Base-by-base conservation (phyloP, 495 filamentous ascomycete species). In the Durotheca rogersii region DNA sequence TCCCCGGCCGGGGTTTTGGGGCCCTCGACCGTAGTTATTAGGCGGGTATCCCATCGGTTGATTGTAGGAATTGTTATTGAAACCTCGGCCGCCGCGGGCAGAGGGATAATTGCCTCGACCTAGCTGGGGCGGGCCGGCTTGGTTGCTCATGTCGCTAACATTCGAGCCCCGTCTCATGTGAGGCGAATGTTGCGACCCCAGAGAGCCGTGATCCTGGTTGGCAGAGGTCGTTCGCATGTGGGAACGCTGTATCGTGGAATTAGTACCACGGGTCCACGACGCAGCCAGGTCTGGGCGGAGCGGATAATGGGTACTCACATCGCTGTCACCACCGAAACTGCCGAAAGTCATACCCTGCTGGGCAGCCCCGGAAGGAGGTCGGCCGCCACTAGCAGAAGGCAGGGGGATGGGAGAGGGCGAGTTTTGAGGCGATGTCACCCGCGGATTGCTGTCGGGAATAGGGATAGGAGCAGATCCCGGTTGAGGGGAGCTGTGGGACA, bases 401-500 rank as follows among this genome's bases (percentile, higher is more conserved):
- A 88, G 86, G 14, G 90, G 90, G 42, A 96, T 96, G 4, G 91
- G 91, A 15, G 86, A 89, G 2, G 91, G 91, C 10, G 91, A 95
- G 19, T 80, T 79, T 47, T 83, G 81, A 4, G 88, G 88, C 32
- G 85, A 87, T 17, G 80, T 80, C 20, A 87, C 73, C 53, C 85
- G 78, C 23, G 79, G 83, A 63, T 86, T 84, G 67, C 73, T 59
- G 72, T 30, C 65, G 9, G 85, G 83, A 45, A 86, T 81, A 15
- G 88, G 79, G 55, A 87, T 80, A 15, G 90, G 79, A 40, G 74
- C 79, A 19, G 83, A 76, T 21, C 74, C 69, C 36, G 73, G 68
- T 47, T 78, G 76, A 10, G 80, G 82, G 14, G 74, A 73, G 63
- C 76, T 81, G 57, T 86, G 74, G 15, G 80, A 75, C 58, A 81